phyloP scores from a whole-genome alignment of 2,329 filamentous ascomycete species.

The Apiospora kogelbergensis region DNA sequence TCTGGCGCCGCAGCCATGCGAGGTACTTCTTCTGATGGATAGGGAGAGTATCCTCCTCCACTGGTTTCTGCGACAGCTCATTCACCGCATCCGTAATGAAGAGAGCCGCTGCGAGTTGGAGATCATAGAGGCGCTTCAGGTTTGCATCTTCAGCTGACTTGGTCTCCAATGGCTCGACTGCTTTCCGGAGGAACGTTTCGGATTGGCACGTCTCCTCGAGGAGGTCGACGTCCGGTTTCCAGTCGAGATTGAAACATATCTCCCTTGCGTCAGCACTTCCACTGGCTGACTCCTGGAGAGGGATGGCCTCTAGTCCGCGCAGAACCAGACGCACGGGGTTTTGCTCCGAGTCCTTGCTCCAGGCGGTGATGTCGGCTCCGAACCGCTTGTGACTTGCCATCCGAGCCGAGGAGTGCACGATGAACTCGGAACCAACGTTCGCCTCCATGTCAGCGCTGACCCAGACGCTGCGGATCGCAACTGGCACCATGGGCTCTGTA shows the following conservation, averaged over 20 bases:
- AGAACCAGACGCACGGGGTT: neutral
- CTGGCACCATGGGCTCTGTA: conserved; percentile 7
- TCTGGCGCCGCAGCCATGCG: conserved; percentile 3
- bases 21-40: conserved; percentile 4
- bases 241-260: conserved; percentile 8
- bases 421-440: neutral
- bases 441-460: conserved; percentile 8
- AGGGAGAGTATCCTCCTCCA: neutral
- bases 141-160: neutral
- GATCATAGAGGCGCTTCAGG: neutral
- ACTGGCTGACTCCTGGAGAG: neutral
- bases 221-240: neutral
- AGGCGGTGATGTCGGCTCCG: conserved; percentile 7
- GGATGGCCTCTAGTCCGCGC: neutral
- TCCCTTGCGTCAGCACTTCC: neutral
- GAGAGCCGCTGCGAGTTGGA: neutral
- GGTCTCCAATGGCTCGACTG: neutral
- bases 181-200: neutral
- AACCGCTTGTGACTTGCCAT: conserved; percentile 6
- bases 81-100: neutral
- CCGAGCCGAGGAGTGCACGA: neutral
- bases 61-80: neutral
- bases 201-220: conserved; percentile 1
- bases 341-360: neutral
- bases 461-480: conserved; percentile 9